phyloP scores from a whole-genome alignment of 495 filamentous ascomycete genomes.

The Daldinia bambusicola region DNA sequence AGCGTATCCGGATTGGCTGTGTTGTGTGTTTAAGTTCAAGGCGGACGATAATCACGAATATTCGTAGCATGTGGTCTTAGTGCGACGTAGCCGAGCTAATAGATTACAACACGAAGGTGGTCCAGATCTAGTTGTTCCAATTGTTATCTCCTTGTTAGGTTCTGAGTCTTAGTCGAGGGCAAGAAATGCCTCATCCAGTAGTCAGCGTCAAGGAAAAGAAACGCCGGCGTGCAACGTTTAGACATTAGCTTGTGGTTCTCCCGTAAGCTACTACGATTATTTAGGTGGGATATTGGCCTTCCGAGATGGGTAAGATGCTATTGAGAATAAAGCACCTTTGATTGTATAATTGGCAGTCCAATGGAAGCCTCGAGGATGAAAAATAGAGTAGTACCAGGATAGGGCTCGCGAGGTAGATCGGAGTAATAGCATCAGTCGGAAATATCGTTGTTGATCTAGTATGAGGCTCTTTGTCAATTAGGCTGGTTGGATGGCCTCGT shows the following conservation, averaged over 20 bases:
- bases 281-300: conserved; percentile 38
- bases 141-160: not conserved
- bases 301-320: conserved; percentile 38
- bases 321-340: conserved; percentile 23
- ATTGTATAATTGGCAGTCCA: conserved; percentile 8
- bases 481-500: conserved; percentile 40
- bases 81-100: conserved; percentile 32
- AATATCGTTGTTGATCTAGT: conserved; percentile 42
- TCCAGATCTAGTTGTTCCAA: conserved; percentile 25
- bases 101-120: conserved; percentile 17
- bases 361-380: not conserved
- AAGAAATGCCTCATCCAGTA: conserved; percentile 41
- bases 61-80: conserved; percentile 35
- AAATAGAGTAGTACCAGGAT: conserved; percentile 9
- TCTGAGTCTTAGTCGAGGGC: conserved; percentile 21
- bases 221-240: conserved; percentile 29
- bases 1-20: conserved; percentile 35
- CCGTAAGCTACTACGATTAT: conserved; percentile 39
- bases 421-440: conserved; percentile 26
- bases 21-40: conserved; percentile 27
- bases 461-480: conserved; percentile 44
- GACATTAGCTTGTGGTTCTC: conserved; percentile 31
- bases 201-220: conserved; percentile 21
- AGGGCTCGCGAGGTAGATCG: conserved; percentile 28
- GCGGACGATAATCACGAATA: conserved; percentile 30